These are phyloP conservation scores for Candida golubevii DNA, from an alignment of 805 yeast genomes.

Conservation along the genomic window DNA sequence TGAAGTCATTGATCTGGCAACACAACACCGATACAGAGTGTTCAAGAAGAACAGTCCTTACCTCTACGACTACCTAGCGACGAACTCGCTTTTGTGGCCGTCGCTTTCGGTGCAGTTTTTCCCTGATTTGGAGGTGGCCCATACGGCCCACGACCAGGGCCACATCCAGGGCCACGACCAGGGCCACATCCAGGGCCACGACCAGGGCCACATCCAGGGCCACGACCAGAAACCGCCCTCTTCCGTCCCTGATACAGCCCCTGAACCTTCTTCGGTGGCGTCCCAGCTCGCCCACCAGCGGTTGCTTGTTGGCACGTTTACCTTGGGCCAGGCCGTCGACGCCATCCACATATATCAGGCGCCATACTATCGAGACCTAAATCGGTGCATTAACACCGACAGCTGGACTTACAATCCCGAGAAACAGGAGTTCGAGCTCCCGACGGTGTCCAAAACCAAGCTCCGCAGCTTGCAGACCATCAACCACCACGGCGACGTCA, in stretches of 20 bases:
- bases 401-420: slow-evolving; percentile 35
- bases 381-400: slow-evolving; percentile 34
- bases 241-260: neutral
- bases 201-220: neutral
- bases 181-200: neutral
- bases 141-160: neutral
- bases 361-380: slow-evolving; percentile 29
- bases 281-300: slow-evolving; percentile 15
- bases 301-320: slow-evolving; percentile 17
- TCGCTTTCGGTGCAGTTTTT: slow-evolving; percentile 58
- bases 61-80: slow-evolving; percentile 49
- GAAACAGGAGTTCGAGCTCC: slow-evolving; percentile 37
- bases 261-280: neutral
- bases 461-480: slow-evolving; percentile 50
- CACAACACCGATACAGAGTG: slow-evolving; percentile 41
- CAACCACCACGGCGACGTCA: slow-evolving; percentile 68
- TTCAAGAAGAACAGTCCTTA: slow-evolving; percentile 63
- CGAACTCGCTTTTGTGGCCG: slow-evolving; percentile 61
- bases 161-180: neutral
- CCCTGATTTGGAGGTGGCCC: slow-evolving; percentile 42
- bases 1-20: slow-evolving; percentile 24
- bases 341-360: slow-evolving; percentile 28
- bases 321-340: slow-evolving; percentile 19
- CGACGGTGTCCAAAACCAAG: slow-evolving; percentile 24
- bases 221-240: neutral